Conservation (phyloP, 1,284 basidiomycete genomes). For the Gymnopus androsaceus region DNA sequence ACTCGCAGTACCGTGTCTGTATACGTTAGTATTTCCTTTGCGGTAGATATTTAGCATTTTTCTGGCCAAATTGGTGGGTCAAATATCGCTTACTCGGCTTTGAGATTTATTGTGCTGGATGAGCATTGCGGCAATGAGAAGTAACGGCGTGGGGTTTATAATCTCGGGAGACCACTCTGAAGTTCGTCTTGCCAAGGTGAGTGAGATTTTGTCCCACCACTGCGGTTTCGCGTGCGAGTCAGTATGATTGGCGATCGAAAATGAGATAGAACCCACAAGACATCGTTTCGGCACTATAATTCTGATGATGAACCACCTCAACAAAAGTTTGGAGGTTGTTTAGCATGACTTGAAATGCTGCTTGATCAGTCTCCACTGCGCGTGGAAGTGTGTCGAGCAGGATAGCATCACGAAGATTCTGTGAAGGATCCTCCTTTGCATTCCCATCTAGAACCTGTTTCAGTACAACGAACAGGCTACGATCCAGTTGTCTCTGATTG, state of each 20-base stretch:
- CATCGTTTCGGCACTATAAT: slow-evolving; percentile 52
- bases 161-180: slow-evolving; percentile 50
- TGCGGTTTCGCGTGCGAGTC: slow-evolving; percentile 32
- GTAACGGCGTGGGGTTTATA: slow-evolving; percentile 57
- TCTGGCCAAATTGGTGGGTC: background rate
- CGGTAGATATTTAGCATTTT: too few relatives aligned
- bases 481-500: slow-evolving; percentile 36
- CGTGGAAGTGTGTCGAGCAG: slow-evolving; percentile 56
- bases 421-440: slow-evolving; percentile 33
- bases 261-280: slow-evolving; percentile 44
- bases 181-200: slow-evolving; percentile 51
- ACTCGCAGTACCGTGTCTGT: slow-evolving; percentile 60
- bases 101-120: slow-evolving; percentile 63
- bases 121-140: slow-evolving; percentile 51
- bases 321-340: slow-evolving; percentile 56
- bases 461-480: slow-evolving; percentile 55
- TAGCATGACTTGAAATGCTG: slow-evolving; percentile 49
- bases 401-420: slow-evolving; percentile 50
- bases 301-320: slow-evolving; percentile 55
- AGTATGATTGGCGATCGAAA: background rate
- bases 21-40: slow-evolving; percentile 58
- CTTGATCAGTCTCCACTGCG: slow-evolving; percentile 49
- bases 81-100: slow-evolving; percentile 47
- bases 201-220: slow-evolving; percentile 58
- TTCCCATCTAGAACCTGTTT: slow-evolving; percentile 47